Percentiles rank a stretch among this genome's conserved stretches.
phyloP scores from a whole-genome alignment of 441 rosid species.

The Adansonia grandidieri region DNA sequence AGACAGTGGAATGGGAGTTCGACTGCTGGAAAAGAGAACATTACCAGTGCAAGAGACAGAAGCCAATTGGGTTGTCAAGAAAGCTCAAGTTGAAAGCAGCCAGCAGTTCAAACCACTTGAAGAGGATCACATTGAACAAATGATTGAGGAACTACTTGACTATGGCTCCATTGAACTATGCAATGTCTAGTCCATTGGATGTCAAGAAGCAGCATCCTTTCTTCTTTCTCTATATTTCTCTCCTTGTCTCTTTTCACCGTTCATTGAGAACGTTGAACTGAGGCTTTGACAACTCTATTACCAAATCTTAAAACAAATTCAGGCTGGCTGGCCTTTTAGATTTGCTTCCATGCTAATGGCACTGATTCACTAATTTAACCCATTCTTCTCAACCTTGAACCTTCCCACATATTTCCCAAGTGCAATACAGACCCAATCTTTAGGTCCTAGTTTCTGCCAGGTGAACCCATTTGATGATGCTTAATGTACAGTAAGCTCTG shows the following conservation, averaged over 20 bases:
- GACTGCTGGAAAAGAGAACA: constrained; percentile 38
- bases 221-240: constrained; percentile 29
- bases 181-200: constrained; percentile 12
- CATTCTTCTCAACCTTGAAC: constrained; percentile 12
- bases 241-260: constrained; percentile 12
- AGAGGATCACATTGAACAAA: constrained; percentile 92
- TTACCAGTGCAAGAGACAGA: constrained; percentile 41
- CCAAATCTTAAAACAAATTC: neutral
- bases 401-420: constrained; percentile 22
- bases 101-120: constrained; percentile 63
- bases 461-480: constrained; percentile 34
- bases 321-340: neutral
- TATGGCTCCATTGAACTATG: constrained; percentile 81
- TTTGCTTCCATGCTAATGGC: neutral
- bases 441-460: constrained; percentile 26
- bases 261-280: neutral
- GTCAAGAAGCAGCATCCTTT: neutral
- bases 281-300: neutral
- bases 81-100: constrained; percentile 38
- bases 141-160: constrained; percentile 91
- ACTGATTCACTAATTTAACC: constrained; percentile 41
- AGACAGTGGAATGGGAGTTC: constrained; percentile 29
- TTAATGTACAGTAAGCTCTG: constrained; percentile 42
- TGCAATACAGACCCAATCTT: constrained; percentile 3
- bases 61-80: constrained; percentile 45